Percentiles rank a stretch among this genome's conserved stretches.
phyloP scores from a whole-genome alignment of 768 basidiomycete species.

The Galerina marginata region DNA sequence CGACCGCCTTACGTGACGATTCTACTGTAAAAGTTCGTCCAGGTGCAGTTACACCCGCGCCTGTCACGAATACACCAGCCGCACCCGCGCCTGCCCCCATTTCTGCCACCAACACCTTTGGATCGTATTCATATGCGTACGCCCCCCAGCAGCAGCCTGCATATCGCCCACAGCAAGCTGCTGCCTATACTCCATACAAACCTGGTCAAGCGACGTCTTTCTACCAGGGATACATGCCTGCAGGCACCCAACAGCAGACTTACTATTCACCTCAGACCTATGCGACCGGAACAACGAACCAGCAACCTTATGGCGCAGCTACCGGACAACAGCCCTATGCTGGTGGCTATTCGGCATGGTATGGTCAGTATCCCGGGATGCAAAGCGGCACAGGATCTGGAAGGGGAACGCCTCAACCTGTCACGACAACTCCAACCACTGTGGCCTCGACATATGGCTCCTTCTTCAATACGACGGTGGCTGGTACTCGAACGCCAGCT shows the following conservation, averaged over 20 bases:
- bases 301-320: conserved; percentile 39
- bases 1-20: conserved; percentile 75
- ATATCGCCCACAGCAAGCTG: conserved; percentile 30
- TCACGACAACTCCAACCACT: conserved; percentile 28
- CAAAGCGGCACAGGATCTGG: conserved; percentile 32
- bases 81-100: conserved; percentile 26
- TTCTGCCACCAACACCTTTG: conserved; percentile 30
- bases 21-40: conserved; percentile 66
- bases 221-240: conserved; percentile 36
- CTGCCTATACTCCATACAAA: conserved; percentile 43
- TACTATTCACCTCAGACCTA: conserved; percentile 45
- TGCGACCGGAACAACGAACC: conserved; percentile 33
- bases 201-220: conserved; percentile 35
- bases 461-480: conserved; percentile 42
- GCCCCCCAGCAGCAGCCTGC: conserved; percentile 32
- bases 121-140: conserved; percentile 42
- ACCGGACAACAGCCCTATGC: conserved; percentile 40
- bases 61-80: conserved; percentile 33
- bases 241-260: conserved; percentile 29
- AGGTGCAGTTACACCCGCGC: conserved; percentile 37
- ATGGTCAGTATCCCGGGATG: conserved; percentile 32
- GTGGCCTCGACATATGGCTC: conserved; percentile 34
- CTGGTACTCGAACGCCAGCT: conserved; percentile 38
- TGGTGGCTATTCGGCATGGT: conserved; percentile 31
- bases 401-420: conserved; percentile 34